These are phyloP conservation scores for Pachyrhizus erosus DNA, from an alignment of 306 rosid genomes.

Conservation along the genomic window DNA sequence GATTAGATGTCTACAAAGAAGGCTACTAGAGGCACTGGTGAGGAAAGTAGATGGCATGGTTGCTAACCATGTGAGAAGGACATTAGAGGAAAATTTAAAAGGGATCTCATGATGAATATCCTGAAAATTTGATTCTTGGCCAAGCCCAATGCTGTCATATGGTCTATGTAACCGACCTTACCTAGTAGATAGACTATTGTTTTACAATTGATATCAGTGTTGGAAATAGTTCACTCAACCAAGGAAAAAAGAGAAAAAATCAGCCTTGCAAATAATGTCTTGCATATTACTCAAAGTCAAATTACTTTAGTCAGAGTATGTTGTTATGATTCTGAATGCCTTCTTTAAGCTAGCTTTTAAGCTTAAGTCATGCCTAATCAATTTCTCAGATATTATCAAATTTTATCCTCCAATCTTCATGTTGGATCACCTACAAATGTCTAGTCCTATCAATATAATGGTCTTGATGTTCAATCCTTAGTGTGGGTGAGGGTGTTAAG, in stretches of 20 bases:
- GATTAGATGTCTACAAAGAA: not conserved
- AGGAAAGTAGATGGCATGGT: not conserved
- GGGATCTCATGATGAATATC: not conserved
- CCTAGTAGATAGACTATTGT: too few species aligned
- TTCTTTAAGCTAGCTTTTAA: not conserved
- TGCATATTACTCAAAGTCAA: not conserved
- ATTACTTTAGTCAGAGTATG: not conserved
- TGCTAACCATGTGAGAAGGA: not conserved
- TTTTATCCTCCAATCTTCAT: not conserved
- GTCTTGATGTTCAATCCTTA: not conserved
- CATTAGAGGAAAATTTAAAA: not conserved
- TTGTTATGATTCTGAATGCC: not conserved
- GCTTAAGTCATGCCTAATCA: not conserved
- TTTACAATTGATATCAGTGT: too few species aligned
- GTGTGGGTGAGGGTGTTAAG: not conserved
- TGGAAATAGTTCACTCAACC: constrained; percentile 4
- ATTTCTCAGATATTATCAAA: not conserved
- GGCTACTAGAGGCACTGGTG: too few species aligned
- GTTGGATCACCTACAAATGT: not conserved
- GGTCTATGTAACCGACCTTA: too few species aligned
- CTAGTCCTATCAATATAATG: not conserved
- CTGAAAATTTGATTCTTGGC: too few species aligned
- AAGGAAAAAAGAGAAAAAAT: not conserved
- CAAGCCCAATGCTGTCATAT: too few species aligned
- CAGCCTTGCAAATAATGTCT: constrained; percentile 4